Evolutionary conservation across 495 filamentous ascomycete species (phyloP), one percentile per base, ranked within the genome.

Genomic region (Bacidia gigantensis): DNA sequence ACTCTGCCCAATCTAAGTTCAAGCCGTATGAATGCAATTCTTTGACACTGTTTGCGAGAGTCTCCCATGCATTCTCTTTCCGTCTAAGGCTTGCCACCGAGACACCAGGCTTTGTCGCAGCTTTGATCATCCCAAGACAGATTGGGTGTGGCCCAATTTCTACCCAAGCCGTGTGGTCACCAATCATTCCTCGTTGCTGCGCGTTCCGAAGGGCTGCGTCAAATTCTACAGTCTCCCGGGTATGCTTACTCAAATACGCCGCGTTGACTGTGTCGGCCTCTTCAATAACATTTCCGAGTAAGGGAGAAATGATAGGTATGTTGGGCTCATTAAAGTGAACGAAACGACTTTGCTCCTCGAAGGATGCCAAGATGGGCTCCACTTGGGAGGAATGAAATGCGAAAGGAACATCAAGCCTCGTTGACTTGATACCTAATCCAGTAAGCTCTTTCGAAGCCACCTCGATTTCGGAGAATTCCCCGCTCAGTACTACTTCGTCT

Each of bases 1-100:
- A 84, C 58, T 84, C 83, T 51, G 74, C 74, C 80, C 83, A 90
- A 58, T 76, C 61, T 43, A 87, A 58, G 12, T 73, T 68, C 11
- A 81, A 55, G 11, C 86, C 82, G 5, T 64, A 67, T 2, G 59
- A 60, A 58, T 87, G 73, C 14, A 88, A 64, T 1, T 69, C 65
- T 41, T 67, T 64, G 1, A 87, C 58, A 18, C 65, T 76, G 3
- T 59, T 54, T 0, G 73, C 67, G 2, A 89, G 60, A 2, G 72
- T 79, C 56, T 70, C 72, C 69, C 75, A 86, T 18, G 57, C 57
- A 50, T 73, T 62, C 18, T 72, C 69, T 11, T 59, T 57, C 0
- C 65, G 63, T 2, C 64, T 66, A 7, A 75, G 47, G 2, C 68
- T 69, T 2, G 80, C 68, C 2, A 76, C 62, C n/a, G 70, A 69